phyloP scores from a whole-genome alignment of 129 eudicot species.

The Helianthus tuberosus region DNA sequence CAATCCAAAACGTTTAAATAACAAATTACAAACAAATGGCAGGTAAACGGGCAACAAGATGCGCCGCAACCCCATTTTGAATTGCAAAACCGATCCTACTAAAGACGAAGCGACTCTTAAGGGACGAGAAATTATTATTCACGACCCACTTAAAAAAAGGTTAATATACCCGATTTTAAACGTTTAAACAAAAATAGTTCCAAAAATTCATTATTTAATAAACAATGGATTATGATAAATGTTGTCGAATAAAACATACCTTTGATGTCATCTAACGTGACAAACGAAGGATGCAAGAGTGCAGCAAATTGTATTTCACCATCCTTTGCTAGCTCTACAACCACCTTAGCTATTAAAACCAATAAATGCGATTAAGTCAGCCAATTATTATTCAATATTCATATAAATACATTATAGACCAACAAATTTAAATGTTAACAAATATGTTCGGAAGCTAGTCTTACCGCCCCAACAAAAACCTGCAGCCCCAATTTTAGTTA shows the following conservation, averaged over 20 bases:
- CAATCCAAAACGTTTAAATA: not conserved
- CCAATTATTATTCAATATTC: not conserved
- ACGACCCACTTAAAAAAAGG: too few relatives aligned
- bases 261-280: conserved; percentile 56
- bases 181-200: not conserved
- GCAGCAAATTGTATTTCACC: conserved; percentile 54
- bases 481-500: conserved; percentile 70
- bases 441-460: conserved; percentile 5
- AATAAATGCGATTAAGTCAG: conserved; percentile 10
- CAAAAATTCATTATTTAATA: not conserved
- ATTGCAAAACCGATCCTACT: too few relatives aligned
- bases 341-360: conserved; percentile 38
- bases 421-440: not conserved
- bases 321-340: conserved; percentile 40
- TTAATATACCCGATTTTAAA: too few relatives aligned
- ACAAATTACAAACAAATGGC: too few relatives aligned
- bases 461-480: conserved; percentile 96
- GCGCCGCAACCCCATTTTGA: too few relatives aligned
- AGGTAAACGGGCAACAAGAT: too few relatives aligned
- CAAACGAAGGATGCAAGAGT: conserved; percentile 69
- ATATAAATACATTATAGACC: not conserved
- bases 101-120: too few relatives aligned
- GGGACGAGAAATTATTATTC: too few relatives aligned
- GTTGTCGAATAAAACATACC: conserved; percentile 40
- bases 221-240: not conserved